Percentiles rank a stretch among this genome's conserved stretches.
Conservation (phyloP, 2,329 filamentous ascomycete genomes). For the Verticillium dahliae region DNA sequence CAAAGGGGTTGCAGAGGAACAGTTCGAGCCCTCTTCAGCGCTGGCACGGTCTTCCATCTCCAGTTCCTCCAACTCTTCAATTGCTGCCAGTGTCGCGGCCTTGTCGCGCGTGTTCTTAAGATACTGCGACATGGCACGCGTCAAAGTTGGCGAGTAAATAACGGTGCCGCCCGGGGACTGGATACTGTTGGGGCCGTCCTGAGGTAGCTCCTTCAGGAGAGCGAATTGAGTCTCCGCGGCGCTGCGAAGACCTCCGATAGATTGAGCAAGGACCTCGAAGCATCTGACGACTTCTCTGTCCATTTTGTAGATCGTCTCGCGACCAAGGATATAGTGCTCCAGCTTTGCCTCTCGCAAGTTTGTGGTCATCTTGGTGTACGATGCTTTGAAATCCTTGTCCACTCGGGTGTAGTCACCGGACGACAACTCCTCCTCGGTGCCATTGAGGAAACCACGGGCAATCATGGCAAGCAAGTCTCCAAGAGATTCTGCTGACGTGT, state of each 20-base stretch:
- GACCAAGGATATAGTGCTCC: conserved; percentile 78
- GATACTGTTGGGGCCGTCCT: conserved; percentile 19
- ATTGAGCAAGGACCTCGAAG: conserved; percentile 78
- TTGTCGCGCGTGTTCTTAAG: conserved; percentile 36
- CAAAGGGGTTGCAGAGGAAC: conserved; percentile 13
- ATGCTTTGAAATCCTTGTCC: conserved; percentile 56
- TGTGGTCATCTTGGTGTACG: conserved; percentile 65
- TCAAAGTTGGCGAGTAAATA: conserved; percentile 21
- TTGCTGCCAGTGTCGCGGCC: conserved; percentile 46
- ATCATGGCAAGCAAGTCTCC: conserved; percentile 78
- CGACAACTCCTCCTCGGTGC: conserved; percentile 70
- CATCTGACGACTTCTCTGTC: conserved; percentile 77
- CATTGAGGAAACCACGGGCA: conserved; percentile 75
- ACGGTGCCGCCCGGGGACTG: conserved; percentile 22
- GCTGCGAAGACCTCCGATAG: conserved; percentile 83
- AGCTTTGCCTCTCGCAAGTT: conserved; percentile 80
- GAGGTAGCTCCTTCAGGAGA: conserved; percentile 60
- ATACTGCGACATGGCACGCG: conserved; percentile 20
- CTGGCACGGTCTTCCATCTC: conserved; percentile 34
- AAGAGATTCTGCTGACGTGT: conserved; percentile 66
- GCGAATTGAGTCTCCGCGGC: conserved; percentile 86
- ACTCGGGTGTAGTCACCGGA: conserved; percentile 59
- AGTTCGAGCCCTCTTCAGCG: conserved; percentile 15
- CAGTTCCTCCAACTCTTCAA: conserved; percentile 58
- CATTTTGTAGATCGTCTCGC: conserved; percentile 70